Evolutionary conservation across 2,329 filamentous ascomycete species (phyloP).

Genomic region (Botrytis fragariae): DNA sequence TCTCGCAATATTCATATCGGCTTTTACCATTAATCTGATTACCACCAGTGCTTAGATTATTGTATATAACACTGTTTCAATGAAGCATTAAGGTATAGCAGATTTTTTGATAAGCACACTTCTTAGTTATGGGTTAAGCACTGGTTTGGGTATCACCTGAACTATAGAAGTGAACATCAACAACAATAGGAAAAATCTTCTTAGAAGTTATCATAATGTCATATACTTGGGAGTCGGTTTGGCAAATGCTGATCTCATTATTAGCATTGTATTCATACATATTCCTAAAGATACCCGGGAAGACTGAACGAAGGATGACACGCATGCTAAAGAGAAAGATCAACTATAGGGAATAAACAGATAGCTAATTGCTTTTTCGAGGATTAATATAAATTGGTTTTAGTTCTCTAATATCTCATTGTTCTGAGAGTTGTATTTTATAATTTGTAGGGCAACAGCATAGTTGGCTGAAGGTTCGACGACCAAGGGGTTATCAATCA

Average conservation of each 20-base stretch:
- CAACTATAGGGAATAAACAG: not conserved
- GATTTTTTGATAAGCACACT: constrained; percentile 47
- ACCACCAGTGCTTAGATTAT: constrained; percentile 53
- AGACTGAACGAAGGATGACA: constrained; percentile 35
- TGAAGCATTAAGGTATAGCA: constrained; percentile 49
- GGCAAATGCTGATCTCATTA: constrained; percentile 38
- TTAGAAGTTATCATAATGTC: constrained; percentile 42
- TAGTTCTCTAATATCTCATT: not conserved
- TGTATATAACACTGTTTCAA: constrained; percentile 49
- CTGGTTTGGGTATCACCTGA: constrained; percentile 46
- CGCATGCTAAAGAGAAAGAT: not conserved
- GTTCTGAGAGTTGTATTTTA: not conserved
- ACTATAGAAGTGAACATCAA: constrained; percentile 39
- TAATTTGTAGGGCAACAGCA: not conserved
- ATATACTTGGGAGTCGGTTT: constrained; percentile 44
- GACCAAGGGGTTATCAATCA: not conserved
- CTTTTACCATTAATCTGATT: constrained; percentile 49
- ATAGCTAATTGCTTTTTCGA: not conserved
- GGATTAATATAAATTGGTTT: not conserved
- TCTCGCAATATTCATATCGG: constrained; percentile 39
- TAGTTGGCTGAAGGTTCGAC: too few species aligned
- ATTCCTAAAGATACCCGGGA: constrained; percentile 44
- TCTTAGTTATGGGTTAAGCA: constrained; percentile 43
- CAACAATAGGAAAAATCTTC: constrained; percentile 26
- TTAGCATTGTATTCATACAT: constrained; percentile 42